phyloP scores from a whole-genome alignment of 768 basidiomycete genomes.

The Mycena rebaudengoi region DNA sequence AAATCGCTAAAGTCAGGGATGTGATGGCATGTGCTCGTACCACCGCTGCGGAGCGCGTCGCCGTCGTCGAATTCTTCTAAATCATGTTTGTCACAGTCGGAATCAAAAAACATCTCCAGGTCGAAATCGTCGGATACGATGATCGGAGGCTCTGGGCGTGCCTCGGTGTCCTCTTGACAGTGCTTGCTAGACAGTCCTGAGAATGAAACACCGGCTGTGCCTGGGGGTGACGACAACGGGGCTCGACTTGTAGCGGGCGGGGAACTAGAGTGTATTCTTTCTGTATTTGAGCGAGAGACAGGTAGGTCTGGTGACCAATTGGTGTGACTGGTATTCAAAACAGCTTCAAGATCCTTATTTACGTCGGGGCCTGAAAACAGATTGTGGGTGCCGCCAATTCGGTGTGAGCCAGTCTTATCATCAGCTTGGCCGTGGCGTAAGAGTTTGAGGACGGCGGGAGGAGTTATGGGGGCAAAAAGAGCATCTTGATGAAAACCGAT shows the following conservation, averaged over 20 bases:
- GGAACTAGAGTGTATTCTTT: conserved; percentile 13
- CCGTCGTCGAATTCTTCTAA: conserved; percentile 19
- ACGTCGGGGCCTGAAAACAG: conserved; percentile 15
- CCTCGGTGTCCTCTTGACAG: conserved; percentile 13
- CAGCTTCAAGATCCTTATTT: conserved; percentile 13
- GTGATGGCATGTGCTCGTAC: background rate
- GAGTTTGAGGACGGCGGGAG: background rate
- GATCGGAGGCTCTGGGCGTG: too few species aligned
- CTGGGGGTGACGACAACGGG: conserved; percentile 7
- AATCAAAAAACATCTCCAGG: conserved; percentile 26
- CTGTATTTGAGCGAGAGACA: background rate
- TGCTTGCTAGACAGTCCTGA: conserved; percentile 24
- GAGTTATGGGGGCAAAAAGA: conserved; percentile 17
- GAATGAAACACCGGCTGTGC: conserved; percentile 9
- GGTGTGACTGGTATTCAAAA: conserved; percentile 5
- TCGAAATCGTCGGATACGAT: too few species aligned
- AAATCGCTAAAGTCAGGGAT: background rate
- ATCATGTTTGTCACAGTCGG: conserved; percentile 20
- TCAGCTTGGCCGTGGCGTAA: too few species aligned
- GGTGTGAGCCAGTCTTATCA: background rate
- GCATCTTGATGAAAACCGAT: background rate
- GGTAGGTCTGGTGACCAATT: conserved; percentile 24
- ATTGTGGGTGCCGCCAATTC: background rate
- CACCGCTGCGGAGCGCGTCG: background rate
- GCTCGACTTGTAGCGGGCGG: background rate